Evolutionary conservation across 352 stramenopile genomes (phyloP), one percentile per base, ranked within the genome.

Genomic region (Globisporangium perplexum): DNA sequence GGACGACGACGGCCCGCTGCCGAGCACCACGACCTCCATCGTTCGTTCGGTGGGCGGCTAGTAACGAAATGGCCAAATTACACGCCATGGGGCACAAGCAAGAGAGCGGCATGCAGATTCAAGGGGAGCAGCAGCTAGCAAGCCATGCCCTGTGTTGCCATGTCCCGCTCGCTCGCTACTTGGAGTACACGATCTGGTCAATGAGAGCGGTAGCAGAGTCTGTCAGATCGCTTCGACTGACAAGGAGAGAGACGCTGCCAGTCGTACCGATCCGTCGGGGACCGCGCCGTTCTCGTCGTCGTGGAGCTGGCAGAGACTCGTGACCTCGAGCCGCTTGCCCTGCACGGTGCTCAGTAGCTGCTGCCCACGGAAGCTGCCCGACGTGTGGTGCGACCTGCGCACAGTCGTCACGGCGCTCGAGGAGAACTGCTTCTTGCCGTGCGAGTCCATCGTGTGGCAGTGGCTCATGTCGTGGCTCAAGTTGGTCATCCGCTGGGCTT

Each of bases 1-100:
- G 46, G 84, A 88, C 23, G 80, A 88, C 39, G 84, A 94, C n/a
- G 84, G 83, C 2, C 84, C 84, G 62, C 82, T 86, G 15, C 84
- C 84, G 33, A 94, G 75, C 33, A 94, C 72, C 41, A 92, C 63
- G 22, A 94, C 76, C 60, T 94, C 84, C 73, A 94, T 91, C 18
- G 3, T 41, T n/a, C n/a, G n/a, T n/a, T n/a, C n/a, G n/a, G n/a
- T n/a, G n/a, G n/a, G n/a, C n/a, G n/a, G n/a, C n/a, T n/a, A n/a
- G n/a, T n/a, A n/a, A n/a, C n/a, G n/a, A n/a, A n/a, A n/a, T n/a
- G n/a, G n/a, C n/a, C n/a, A n/a, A n/a, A n/a, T n/a, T n/a, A n/a
- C n/a, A n/a, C n/a, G n/a, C n/a, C n/a, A n/a, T n/a, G n/a, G n/a
- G n/a, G n/a, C n/a, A n/a, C n/a, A n/a, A n/a, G n/a, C n/a, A n/a